Evolutionary conservation across 148 eudicot genomes (phyloP), one percentile per base, ranked within the genome.

Genomic region (Oxyria digyna): DNA sequence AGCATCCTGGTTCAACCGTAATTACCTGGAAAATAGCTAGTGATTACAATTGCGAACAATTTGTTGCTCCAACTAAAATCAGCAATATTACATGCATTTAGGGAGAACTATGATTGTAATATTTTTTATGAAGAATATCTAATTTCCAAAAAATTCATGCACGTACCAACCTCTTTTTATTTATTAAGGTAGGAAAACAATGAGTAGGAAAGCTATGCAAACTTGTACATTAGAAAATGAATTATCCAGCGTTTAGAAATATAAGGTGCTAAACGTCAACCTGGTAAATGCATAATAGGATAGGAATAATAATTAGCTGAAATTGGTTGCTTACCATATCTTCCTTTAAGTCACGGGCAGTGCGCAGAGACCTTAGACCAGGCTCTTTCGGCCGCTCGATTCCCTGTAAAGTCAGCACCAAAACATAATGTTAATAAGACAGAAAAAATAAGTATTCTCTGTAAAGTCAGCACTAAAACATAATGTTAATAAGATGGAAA

Each of bases 1-100:
- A 94, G 79, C 98, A 94, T 69, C 98, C 98, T 67, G 98, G 98
- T 74, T 94, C 98, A 54, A 94, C 98, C 0, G 98, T 94, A 18
- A 94, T 84, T 50, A 94, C 98, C 98, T 94, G 83, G 71, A 83
- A 62, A 71, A 59, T 20, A 49, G 37, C 71, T 15, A 35, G 37
- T 24, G 3, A 20, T 69, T 70, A 41, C 67, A 45, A 29, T 43
- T 41, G 42, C 38, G 17, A 29, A 59, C 9, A 52, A 52, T 23
- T 21, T 23, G 49, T 67, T 63, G 10, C 4, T 27, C 59, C 26
- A 52, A 29, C 40, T 37, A 69, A 38, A 9, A 20, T 27, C 15
- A 68, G 12, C 52, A 18, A 45, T 8, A 45, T 17, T 15, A 50
- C 0, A 2, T 20, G 27, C 27, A 6, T 12, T 21, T 6, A 50